These are phyloP conservation scores for Picea engelmannii DNA, from an alignment of 83 land plant species.

Conservation along the genomic window DNA sequence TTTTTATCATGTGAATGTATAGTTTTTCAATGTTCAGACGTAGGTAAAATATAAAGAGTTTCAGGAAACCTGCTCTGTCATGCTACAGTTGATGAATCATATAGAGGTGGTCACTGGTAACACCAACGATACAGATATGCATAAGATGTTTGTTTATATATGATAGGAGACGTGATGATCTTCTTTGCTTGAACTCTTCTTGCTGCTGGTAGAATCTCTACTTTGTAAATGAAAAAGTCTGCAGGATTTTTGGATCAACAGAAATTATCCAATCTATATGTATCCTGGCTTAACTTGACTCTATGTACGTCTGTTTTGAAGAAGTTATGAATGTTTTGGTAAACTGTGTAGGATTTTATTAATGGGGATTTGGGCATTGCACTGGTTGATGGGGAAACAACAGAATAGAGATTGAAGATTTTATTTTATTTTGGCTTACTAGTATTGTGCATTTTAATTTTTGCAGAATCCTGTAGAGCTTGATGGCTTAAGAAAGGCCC, in stretches of 20 bases:
- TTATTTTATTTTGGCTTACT: background rate
- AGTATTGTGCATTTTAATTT: background rate
- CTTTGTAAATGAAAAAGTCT: background rate
- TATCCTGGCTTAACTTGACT: background rate
- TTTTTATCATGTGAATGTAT: background rate
- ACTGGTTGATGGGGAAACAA: background rate
- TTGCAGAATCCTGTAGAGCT: constrained; percentile 93
- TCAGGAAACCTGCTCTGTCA: background rate
- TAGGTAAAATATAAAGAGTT: background rate
- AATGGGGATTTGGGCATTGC: background rate
- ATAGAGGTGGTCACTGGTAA: background rate
- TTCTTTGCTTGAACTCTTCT: background rate
- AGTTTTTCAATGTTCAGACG: background rate
- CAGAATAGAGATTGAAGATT: background rate
- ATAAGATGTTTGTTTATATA: background rate
- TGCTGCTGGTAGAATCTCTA: background rate
- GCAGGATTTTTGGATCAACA: background rate
- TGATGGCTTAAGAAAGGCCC: constrained; percentile 87
- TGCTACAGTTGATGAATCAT: background rate
- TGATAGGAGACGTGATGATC: background rate
- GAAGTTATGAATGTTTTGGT: background rate
- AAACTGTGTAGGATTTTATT: background rate
- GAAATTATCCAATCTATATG: background rate
- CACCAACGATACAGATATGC: background rate
- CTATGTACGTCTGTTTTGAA: background rate